Evolutionary conservation across 352 stramenopile species (phyloP).

Genomic region (Phytophthora vignae): DNA sequence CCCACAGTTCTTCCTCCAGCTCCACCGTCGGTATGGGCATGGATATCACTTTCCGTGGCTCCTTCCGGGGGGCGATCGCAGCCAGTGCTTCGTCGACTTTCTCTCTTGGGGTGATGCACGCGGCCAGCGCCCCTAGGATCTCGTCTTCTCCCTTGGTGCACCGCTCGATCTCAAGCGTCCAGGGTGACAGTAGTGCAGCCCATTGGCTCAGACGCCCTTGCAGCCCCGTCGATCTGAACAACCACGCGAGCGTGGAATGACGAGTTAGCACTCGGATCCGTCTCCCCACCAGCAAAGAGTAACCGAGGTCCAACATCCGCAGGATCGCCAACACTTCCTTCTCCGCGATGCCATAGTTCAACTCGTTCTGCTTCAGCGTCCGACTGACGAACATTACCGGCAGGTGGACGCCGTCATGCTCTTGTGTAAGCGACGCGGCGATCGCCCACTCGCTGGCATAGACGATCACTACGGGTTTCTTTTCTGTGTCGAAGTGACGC

Average conservation of each 20-base stretch:
- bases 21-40: not conserved
- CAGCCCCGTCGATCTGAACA: not conserved
- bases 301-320: not conserved
- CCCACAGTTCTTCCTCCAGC: not conserved
- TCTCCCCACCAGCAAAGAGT: not conserved
- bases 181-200: not conserved
- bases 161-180: not conserved
- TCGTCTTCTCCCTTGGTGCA: slow-evolving; percentile 17
- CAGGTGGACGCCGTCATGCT: not conserved
- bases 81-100: not conserved
- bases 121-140: slow-evolving; percentile 1
- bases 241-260: slow-evolving; percentile 10
- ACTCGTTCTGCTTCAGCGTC: not conserved
- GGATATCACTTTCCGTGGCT: not conserved
- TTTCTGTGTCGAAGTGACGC: not conserved
- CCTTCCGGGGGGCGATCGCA: not conserved
- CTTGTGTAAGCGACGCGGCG: not conserved
- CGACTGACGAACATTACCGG: not conserved
- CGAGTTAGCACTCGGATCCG: not conserved
- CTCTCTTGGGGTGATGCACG: not conserved
- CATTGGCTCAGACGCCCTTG: slow-evolving; percentile 5
- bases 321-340: not conserved
- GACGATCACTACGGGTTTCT: not conserved
- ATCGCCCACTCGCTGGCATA: not conserved
- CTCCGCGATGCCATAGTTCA: not conserved